Percentiles rank a stretch among this genome's conserved stretches.
Evolutionary conservation across 2,329 filamentous ascomycete species (phyloP).

Genomic region (Aspergillus ustus): DNA sequence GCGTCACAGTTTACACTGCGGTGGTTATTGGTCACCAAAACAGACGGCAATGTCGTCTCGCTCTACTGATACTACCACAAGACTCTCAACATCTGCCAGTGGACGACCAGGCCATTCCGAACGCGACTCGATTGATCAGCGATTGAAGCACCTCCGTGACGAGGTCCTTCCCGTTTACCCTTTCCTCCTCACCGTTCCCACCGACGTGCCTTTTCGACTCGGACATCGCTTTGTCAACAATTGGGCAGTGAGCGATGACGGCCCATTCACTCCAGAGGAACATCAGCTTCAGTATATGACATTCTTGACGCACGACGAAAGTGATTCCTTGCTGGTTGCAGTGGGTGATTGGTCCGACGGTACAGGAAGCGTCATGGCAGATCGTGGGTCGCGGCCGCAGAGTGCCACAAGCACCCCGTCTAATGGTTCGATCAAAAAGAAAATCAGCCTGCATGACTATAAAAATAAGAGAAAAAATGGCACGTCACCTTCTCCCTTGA

Average conservation of each 20-base stretch:
- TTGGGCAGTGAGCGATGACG: conserved; percentile 54
- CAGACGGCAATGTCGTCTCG: conserved; percentile 45
- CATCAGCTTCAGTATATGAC: conserved; percentile 66
- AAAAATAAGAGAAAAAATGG: conserved; percentile 58
- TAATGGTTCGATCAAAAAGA: conserved; percentile 58
- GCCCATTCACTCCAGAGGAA: conserved; percentile 60
- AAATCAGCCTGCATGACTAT: conserved; percentile 65
- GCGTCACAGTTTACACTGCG: background rate
- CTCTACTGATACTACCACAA: conserved; percentile 33
- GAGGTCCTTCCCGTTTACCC: conserved; percentile 50
- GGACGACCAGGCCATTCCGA: conserved; percentile 29
- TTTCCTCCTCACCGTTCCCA: conserved; percentile 52
- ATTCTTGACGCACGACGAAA: conserved; percentile 62
- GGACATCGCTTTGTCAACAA: conserved; percentile 49
- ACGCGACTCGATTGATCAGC: conserved; percentile 38
- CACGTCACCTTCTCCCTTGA: conserved; percentile 31
- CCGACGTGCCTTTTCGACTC: conserved; percentile 51
- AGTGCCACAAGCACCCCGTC: conserved; percentile 48
- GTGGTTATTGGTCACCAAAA: conserved; percentile 17
- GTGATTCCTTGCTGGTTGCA: conserved; percentile 56
- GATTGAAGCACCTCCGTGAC: conserved; percentile 46
- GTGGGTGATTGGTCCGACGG: conserved; percentile 60
- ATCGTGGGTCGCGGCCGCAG: conserved; percentile 42
- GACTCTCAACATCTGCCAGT: conserved; percentile 28
- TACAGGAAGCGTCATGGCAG: conserved; percentile 51